These are phyloP conservation scores for Eremochloa ophiuroides DNA, from an alignment of 176 grass and related monocot genomes.

Conservation along the genomic window DNA sequence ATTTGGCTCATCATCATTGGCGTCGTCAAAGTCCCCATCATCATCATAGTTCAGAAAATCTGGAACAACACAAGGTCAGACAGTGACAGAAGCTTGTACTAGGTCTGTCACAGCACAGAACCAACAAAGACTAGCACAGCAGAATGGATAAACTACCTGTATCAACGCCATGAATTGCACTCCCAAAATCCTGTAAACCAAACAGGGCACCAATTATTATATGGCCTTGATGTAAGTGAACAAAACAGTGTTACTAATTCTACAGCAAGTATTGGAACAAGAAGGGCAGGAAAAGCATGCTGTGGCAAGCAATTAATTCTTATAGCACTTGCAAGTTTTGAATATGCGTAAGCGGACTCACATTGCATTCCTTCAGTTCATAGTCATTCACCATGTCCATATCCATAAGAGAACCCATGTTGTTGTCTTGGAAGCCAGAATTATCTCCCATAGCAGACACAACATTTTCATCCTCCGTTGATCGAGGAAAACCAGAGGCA, in stretches of 20 bases:
- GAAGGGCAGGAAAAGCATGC: background rate
- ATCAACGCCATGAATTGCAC: constrained; percentile 64
- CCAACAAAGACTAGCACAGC: background rate
- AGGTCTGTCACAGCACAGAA: background rate
- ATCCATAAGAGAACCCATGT: constrained; percentile 47
- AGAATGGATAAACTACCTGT: constrained; percentile 66
- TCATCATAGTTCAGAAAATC: constrained; percentile 95
- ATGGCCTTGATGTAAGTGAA: background rate
- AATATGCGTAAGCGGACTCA: constrained; percentile 36
- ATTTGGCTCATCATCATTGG: constrained; percentile 53
- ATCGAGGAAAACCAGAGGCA: background rate
- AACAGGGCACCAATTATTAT: constrained; percentile 16
- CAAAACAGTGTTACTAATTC: background rate
- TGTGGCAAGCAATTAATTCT: constrained; percentile 13
- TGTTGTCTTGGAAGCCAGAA: constrained; percentile 75
- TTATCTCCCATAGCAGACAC: constrained; percentile 73
- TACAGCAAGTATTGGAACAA: constrained; percentile 1
- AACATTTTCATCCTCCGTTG: constrained; percentile 45
- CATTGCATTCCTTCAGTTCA: constrained; percentile 66
- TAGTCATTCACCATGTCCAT: constrained; percentile 51
- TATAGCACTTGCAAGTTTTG: background rate
- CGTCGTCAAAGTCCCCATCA: constrained; percentile 62
- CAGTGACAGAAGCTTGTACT: constrained; percentile 13
- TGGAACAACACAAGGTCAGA: constrained; percentile 23
- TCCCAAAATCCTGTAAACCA: constrained; percentile 84